Evolutionary conservation across 2,329 filamentous ascomycete species (phyloP), one percentile per base, ranked within the genome.

Genomic region (Macrophomina pseudophaseolina): DNA sequence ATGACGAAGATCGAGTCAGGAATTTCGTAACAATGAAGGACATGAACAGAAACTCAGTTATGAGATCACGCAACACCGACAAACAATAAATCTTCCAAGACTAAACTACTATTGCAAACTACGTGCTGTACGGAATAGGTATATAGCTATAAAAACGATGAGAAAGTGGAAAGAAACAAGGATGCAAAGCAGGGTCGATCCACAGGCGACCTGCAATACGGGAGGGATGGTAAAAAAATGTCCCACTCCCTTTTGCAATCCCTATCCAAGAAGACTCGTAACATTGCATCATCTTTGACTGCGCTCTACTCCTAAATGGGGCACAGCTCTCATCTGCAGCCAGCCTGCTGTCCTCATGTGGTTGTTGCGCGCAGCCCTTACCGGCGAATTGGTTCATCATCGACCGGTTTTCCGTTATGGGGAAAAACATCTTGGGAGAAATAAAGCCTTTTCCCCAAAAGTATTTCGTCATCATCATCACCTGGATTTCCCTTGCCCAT

Each of bases 221-320:
- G 42, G 42, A 44, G 42, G 42, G 42, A 9, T 40, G 7, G 38
- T 9, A 8, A 8, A 14, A 40, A 8, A 40, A 3, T 3, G 14
- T 14, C 38, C 38, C 5, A n/a, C 16, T 44, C 12, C 16, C 16
- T 14, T 33, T 33, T 38, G 52, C 52, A 44, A 54, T 35, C 40
- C 59, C 46, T 64, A 44, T 28, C 48, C 60, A 64, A 64, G 60
- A 64, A 64, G 60, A 64, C 60, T 64, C 60, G 60, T 64, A 53
- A 64, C 48, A 30, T 42, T 62, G 60, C 60, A 64, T 64, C 28
- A 49, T 62, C 30, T 23, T 23, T 23, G 23, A 23, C 23, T 23
- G 23, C 23, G 23, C 23, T 23, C 23, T 2, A 23, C 23, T 23
- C 23, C 23, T 23, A 23, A 23, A 23, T 23, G 23, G 23, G 23